phyloP scores from a whole-genome alignment of 2,329 filamentous ascomycete species.

The Ophiognomonia clavigignenti-juglandacearum region DNA sequence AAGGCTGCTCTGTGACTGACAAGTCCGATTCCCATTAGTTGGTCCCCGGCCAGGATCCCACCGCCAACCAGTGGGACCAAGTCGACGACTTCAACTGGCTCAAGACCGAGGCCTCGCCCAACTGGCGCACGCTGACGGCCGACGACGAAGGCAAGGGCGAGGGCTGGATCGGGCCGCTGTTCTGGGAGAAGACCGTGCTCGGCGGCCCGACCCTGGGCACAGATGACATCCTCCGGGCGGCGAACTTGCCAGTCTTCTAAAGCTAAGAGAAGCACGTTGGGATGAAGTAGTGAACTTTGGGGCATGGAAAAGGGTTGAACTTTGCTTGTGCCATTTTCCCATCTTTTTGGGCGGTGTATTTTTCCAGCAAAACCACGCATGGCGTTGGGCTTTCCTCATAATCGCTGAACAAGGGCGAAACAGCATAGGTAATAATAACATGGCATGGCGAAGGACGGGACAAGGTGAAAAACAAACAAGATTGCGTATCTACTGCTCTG shows the following conservation, averaged over 20 bases:
- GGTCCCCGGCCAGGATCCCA: constrained; percentile 20
- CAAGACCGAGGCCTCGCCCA: constrained; percentile 77
- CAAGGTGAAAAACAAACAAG: background rate
- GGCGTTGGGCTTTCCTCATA: background rate
- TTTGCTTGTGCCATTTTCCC: too few relatives aligned
- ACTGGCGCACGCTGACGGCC: constrained; percentile 71
- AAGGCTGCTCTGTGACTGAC: too few relatives aligned
- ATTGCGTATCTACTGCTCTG: background rate
- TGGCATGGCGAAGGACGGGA: background rate
- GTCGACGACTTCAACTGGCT: constrained; percentile 99
- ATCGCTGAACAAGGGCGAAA: too few relatives aligned
- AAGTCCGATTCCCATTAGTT: too few relatives aligned
- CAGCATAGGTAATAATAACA: background rate
- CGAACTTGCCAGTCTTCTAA: constrained; percentile 32
- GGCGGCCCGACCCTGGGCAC: constrained; percentile 58
- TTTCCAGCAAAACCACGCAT: background rate
- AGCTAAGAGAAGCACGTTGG: too few relatives aligned
- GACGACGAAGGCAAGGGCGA: constrained; percentile 51
- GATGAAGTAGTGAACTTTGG: too few relatives aligned
- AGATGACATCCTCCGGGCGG: constrained; percentile 58
- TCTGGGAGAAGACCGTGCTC: constrained; percentile 66
- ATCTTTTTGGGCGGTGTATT: background rate
- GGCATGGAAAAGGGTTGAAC: too few relatives aligned
- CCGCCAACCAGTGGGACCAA: constrained; percentile 74
- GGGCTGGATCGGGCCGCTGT: constrained; percentile 43